These are phyloP conservation scores for Aristolochia contorta DNA, from an alignment of 164 flowering plant species.

Conservation along the genomic window DNA sequence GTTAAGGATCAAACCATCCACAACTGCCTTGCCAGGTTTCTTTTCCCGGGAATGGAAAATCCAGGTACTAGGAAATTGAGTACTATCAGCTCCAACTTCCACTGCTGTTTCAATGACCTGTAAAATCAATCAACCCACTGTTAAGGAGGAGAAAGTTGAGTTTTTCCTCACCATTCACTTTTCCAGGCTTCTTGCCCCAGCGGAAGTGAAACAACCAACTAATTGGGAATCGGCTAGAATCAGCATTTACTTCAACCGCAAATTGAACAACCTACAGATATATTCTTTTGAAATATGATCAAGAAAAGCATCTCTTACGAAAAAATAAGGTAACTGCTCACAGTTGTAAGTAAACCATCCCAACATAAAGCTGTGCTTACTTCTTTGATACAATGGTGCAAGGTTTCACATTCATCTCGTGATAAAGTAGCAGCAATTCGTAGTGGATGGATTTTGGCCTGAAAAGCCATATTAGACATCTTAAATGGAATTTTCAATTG, in stretches of 20 bases:
- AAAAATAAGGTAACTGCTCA: neutral
- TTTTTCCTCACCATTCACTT: constrained; percentile 66
- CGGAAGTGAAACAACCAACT: constrained; percentile 97
- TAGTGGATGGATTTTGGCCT: constrained; percentile 90
- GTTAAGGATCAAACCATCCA: constrained; percentile 77
- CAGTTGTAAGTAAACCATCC: constrained; percentile 2
- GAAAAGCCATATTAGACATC: constrained; percentile 5
- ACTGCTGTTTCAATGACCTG: constrained; percentile 89
- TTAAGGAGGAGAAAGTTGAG: constrained; percentile 16
- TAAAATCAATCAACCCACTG: constrained; percentile 28
- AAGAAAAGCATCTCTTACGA: constrained; percentile 8
- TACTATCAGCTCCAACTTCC: constrained; percentile 95
- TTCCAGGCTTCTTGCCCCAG: constrained; percentile 94
- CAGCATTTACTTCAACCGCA: constrained; percentile 94
- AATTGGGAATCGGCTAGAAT: constrained; percentile 59
- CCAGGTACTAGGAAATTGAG: constrained; percentile 83
- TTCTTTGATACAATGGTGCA: constrained; percentile 73
- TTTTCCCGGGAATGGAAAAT: constrained; percentile 87
- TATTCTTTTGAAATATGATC: constrained; percentile 19
- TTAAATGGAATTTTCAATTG: too few species aligned
- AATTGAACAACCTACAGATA: constrained; percentile 66
- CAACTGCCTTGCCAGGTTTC: constrained; percentile 92
- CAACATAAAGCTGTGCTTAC: constrained; percentile 20
- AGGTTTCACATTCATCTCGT: constrained; percentile 45
- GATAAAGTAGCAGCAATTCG: constrained; percentile 63